phyloP scores from a whole-genome alignment of 2,329 filamentous ascomycete genomes.

The Alternaria brassicae region DNA sequence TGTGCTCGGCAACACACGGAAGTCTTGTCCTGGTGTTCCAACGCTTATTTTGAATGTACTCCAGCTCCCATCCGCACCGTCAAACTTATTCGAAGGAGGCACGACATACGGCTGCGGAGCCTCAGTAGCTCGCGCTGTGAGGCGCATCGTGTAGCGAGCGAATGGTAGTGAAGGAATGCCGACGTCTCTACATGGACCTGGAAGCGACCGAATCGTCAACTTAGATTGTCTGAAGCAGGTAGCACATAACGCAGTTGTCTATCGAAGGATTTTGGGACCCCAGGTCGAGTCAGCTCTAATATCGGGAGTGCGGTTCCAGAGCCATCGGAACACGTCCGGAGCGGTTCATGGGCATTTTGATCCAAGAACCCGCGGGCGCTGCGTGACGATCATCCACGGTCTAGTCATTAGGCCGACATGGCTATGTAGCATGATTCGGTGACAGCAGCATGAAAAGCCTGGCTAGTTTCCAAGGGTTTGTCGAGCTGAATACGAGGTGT shows the following conservation, averaged over 20 bases:
- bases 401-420: conserved; percentile 13
- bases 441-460: conserved; percentile 2
- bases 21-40: conserved; percentile 50
- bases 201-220: not conserved
- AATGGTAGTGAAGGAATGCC: not conserved
- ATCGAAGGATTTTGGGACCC: not conserved
- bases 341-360: conserved; percentile 1
- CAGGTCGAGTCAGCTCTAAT: not conserved
- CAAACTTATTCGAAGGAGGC: conserved; percentile 44
- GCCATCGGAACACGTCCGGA: not conserved
- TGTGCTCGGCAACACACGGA: conserved; percentile 48
- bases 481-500: conserved; percentile 22
- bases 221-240: not conserved
- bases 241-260: conserved; percentile 3
- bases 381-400: not conserved
- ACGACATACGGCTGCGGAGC: conserved; percentile 40
- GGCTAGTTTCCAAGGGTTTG: conserved; percentile 1
- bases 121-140: conserved; percentile 27
- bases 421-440: conserved; percentile 7
- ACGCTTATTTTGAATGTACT: conserved; percentile 52
- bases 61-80: conserved; percentile 53
- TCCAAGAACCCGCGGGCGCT: not conserved
- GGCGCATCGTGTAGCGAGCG: conserved; percentile 29
- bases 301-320: not conserved
- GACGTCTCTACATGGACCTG: not conserved